phyloP scores from a whole-genome alignment of 768 basidiomycete genomes.

The Tephrocybe sp. region DNA sequence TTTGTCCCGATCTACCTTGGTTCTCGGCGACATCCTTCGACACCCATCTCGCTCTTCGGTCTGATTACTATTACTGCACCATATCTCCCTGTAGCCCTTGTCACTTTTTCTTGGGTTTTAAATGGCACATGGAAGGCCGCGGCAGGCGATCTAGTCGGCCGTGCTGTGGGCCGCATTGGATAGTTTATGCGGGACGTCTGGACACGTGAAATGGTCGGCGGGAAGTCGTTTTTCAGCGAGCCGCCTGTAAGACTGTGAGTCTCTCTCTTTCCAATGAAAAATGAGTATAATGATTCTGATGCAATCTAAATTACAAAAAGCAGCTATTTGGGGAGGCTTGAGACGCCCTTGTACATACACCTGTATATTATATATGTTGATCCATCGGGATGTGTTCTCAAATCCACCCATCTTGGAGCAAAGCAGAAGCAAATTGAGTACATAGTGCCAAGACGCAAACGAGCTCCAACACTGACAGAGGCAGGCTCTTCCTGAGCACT shows the following conservation, averaged over 20 bases:
- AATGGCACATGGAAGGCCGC: slow-evolving; percentile 86
- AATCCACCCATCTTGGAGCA: no score
- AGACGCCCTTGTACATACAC: not conserved
- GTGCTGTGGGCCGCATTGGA: slow-evolving; percentile 83
- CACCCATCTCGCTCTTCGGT: slow-evolving; percentile 95
- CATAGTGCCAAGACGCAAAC: slow-evolving; percentile 17
- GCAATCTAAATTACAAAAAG: slow-evolving; percentile 41
- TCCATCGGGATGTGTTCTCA: no score
- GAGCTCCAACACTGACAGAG: no score
- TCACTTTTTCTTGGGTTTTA: slow-evolving; percentile 81
- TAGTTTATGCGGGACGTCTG: slow-evolving; percentile 88
- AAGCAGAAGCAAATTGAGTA: no score
- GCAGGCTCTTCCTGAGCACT: no score
- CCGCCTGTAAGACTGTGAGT: slow-evolving; percentile 72
- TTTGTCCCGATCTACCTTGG: slow-evolving; percentile 97
- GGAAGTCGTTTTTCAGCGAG: slow-evolving; percentile 68
- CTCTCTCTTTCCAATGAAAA: slow-evolving; percentile 47
- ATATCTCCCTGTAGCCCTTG: slow-evolving; percentile 90
- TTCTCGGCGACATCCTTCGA: slow-evolving; percentile 91
- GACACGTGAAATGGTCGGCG: slow-evolving; percentile 85
- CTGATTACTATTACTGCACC: slow-evolving; percentile 93
- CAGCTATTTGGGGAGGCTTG: slow-evolving; percentile 62
- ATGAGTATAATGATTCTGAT: not conserved
- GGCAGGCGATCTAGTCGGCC: slow-evolving; percentile 78
- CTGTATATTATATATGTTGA: not conserved